Conservation (phyloP, 768 basidiomycete genomes). For the Termitomyces heimii region DNA sequence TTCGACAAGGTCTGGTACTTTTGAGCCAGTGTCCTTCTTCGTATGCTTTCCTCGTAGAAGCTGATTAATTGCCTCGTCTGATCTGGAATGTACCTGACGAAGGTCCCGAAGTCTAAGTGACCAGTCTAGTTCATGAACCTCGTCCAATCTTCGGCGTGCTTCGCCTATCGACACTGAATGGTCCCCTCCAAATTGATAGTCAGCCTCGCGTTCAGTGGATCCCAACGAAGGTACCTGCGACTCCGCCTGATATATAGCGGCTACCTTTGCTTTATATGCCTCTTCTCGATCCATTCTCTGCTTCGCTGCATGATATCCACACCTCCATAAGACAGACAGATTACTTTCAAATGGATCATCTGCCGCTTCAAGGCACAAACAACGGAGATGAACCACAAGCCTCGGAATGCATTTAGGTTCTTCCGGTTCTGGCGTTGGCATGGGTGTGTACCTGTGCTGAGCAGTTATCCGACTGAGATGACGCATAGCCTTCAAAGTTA, state of each 20-base stretch:
- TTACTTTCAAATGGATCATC: slow-evolving; percentile 83
- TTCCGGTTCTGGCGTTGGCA: slow-evolving; percentile 65
- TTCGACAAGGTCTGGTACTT: slow-evolving; percentile 39
- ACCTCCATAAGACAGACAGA: slow-evolving; percentile 67
- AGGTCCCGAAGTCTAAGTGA: slow-evolving; percentile 45
- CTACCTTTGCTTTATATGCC: slow-evolving; percentile 75
- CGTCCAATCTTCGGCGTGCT: slow-evolving; percentile 62
- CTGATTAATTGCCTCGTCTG: slow-evolving; percentile 42
- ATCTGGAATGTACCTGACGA: slow-evolving; percentile 38
- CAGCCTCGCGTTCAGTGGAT: slow-evolving; percentile 27
- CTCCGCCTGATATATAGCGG: slow-evolving; percentile 49
- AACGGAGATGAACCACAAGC: slow-evolving; percentile 51
- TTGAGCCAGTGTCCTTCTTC: slow-evolving; percentile 16
- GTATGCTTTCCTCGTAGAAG: slow-evolving; percentile 34
- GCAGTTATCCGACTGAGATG: slow-evolving; percentile 58
- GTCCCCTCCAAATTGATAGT: slow-evolving; percentile 56
- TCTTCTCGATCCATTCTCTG: slow-evolving; percentile 70
- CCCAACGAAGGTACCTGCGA: slow-evolving; percentile 19
- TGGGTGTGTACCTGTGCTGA: slow-evolving; percentile 42
- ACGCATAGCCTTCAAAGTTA: slow-evolving; percentile 67
- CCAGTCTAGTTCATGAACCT: slow-evolving; percentile 74
- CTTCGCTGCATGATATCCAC: slow-evolving; percentile 66
- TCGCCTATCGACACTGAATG: slow-evolving; percentile 69
- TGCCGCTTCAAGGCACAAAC: slow-evolving; percentile 67
- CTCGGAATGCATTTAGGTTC: slow-evolving; percentile 66